Conservation (phyloP, 768 basidiomycete genomes). For the Austroboletus festivus region DNA sequence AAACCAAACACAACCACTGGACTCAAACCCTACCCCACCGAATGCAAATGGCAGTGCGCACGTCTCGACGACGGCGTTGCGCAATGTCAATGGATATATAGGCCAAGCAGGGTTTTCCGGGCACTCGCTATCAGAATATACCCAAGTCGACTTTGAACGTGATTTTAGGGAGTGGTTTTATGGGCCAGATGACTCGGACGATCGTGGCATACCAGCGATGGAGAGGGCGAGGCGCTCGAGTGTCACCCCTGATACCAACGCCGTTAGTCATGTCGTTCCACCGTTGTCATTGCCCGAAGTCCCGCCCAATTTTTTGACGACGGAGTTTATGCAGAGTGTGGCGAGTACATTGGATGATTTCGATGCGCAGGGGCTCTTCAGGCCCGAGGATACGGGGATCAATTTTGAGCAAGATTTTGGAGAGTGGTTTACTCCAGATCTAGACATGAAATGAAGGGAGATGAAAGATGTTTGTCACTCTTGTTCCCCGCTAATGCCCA, state of each 20-base stretch:
- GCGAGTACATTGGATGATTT: conserved; percentile 40
- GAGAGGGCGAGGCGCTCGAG: conserved; percentile 32
- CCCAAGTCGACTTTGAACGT: too few species aligned
- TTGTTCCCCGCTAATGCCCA: too few species aligned
- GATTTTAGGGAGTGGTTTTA: too few species aligned
- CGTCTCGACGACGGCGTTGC: too few species aligned
- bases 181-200: too few species aligned
- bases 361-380: conserved; percentile 37
- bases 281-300: conserved; percentile 28
- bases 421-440: conserved; percentile 67
- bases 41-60: conserved; percentile 17
- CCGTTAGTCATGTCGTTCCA: conserved; percentile 25
- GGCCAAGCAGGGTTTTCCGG: too few species aligned
- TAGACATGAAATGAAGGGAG: conserved; percentile 26
- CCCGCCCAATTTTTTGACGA: conserved; percentile 18
- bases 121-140: too few species aligned
- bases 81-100: too few species aligned
- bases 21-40: conserved; percentile 25
- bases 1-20: conserved; percentile 33
- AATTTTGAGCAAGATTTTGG: conserved; percentile 75
- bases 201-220: conserved; percentile 36
- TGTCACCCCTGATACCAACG: conserved; percentile 34
- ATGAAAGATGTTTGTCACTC: too few species aligned
- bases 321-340: conserved; percentile 47
- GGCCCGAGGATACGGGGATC: conserved; percentile 43